phyloP scores from a whole-genome alignment of 129 eudicot species.

The Pittosporum tobira region DNA sequence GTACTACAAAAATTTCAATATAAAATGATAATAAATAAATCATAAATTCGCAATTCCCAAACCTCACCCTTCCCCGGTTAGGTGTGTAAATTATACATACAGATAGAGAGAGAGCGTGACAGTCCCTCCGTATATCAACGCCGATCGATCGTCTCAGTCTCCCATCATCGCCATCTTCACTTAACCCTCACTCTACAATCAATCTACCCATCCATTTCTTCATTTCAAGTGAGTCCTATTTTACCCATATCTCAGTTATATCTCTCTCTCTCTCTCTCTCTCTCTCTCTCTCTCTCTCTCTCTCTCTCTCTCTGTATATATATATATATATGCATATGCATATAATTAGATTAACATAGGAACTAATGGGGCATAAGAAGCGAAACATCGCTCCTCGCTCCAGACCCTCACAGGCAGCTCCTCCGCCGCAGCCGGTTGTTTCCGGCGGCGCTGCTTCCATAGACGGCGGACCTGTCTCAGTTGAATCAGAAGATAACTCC shows the following conservation, averaged over 20 bases:
- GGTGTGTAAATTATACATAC: no score
- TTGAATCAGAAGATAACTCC: neutral
- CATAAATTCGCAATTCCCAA: no score
- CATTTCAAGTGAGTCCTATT: neutral
- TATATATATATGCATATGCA: constrained; percentile 10
- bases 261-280: constrained; percentile 9
- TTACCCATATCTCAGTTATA: neutral
- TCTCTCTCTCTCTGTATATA: neutral
- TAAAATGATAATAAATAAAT: no score
- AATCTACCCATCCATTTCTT: neutral
- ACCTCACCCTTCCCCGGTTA: no score
- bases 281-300: constrained; percentile 8
- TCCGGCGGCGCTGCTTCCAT: constrained; percentile 12
- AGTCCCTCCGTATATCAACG: neutral
- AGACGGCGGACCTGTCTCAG: constrained; percentile 9
- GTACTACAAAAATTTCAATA: no score
- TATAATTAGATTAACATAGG: constrained; percentile 22
- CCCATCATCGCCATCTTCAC: constrained; percentile 16
- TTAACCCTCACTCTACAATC: neutral
- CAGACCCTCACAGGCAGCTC: constrained; percentile 21
- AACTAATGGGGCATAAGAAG: constrained; percentile 84
- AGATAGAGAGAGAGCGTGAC: neutral
- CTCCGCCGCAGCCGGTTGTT: constrained; percentile 3
- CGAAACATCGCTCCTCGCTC: constrained; percentile 58
- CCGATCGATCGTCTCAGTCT: constrained; percentile 29